Evolutionary conservation across 2,329 filamentous ascomycete species (phyloP), one percentile per base, ranked within the genome.

Genomic region (Phoma sp.): DNA sequence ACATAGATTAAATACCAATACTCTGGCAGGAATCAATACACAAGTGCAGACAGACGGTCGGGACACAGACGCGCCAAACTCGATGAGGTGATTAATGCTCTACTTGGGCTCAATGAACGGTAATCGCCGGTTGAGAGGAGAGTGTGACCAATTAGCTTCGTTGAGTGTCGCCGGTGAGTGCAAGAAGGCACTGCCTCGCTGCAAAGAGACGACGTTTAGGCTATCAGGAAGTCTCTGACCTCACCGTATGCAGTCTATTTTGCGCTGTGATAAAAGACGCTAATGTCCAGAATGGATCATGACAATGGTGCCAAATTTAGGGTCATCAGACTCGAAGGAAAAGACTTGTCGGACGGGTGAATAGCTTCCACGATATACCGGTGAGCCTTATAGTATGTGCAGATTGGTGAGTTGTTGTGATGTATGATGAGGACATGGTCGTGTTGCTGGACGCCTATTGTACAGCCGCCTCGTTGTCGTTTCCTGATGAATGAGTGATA

Each of bases 1-100:
- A 33, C 3, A 27, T 41, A 55, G 36, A 55, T 55, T 46, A 47
- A 55, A 1, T 46, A 31, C 52, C 37, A 36, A 51, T 24, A 51
- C 41, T 40, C n/a, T 10, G 41, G 52, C 43, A 25, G 37, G 22
- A 50, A 21, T 19, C 52, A 46, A 55, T 55, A 55, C 46, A 46
- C 41, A 51, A 9, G 24, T 47, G 52, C 52, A 55, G 52, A 10
- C 36, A 40, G 32, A 24, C 35, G 12, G 17, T 24, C 32, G 33
- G 37, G 44, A 39, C 39, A 49, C 22, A 36, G 29, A 31, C 49
- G 17, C 41, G 37, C 46, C 36, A 46, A 36, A n/a, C 41, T 41
- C 2, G 5, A 46, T 32, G 13, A 22, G 43, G 46, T 50, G 41
- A 8, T 37, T 33, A 50, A 32, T 51, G 31, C 46, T 55, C 41